A percentile compares a stretch with the other conserved stretches of the same genome.
Conservation (phyloP, 2,329 filamentous ascomycete species). For the Aspergillus fructus region DNA sequence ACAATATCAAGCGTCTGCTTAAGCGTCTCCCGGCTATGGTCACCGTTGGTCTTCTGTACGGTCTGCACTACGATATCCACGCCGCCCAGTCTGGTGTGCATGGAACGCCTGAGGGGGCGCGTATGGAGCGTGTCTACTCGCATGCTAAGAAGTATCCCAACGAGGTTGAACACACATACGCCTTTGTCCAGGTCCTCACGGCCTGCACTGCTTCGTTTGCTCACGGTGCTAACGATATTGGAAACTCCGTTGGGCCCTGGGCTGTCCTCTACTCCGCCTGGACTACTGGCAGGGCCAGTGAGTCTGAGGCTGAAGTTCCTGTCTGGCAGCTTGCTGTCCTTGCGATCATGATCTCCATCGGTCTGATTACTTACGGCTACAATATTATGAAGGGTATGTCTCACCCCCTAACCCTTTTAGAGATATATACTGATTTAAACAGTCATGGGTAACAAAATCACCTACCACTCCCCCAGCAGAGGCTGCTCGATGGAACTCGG, state of each 20-base stretch:
- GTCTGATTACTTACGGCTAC: conserved; percentile 73
- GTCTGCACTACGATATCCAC: conserved; percentile 80
- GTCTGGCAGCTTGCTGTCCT: conserved; percentile 76
- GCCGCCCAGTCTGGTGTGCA: conserved; percentile 67
- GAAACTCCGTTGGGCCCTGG: conserved; percentile 69
- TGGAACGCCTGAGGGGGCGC: conserved; percentile 70
- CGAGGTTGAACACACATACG: conserved; percentile 64
- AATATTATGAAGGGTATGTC: conserved; percentile 76
- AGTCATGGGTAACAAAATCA: conserved; percentile 82
- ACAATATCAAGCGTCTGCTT: conserved; percentile 64
- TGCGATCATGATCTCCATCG: conserved; percentile 61
- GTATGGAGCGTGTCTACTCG: conserved; percentile 68
- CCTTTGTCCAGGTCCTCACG: conserved; percentile 56
- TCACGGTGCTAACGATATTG: conserved; percentile 75
- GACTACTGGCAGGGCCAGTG: conserved; percentile 61
- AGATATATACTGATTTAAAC: conserved; percentile 8
- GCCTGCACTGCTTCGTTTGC: conserved; percentile 53
- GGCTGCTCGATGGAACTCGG: conserved; percentile 76
- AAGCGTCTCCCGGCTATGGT: conserved; percentile 70
- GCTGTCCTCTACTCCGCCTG: conserved; percentile 69
- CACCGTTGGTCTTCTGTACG: conserved; percentile 66
- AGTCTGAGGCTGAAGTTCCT: conserved; percentile 65
- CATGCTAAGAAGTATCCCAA: conserved; percentile 66
- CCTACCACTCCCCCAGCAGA: conserved; percentile 62
- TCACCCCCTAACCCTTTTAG: background rate